Percentiles rank a stretch among this genome's conserved stretches.
Evolutionary conservation across 108 stramenopile species (phyloP).

Genomic region (Cyclotella distinguenda): DNA sequence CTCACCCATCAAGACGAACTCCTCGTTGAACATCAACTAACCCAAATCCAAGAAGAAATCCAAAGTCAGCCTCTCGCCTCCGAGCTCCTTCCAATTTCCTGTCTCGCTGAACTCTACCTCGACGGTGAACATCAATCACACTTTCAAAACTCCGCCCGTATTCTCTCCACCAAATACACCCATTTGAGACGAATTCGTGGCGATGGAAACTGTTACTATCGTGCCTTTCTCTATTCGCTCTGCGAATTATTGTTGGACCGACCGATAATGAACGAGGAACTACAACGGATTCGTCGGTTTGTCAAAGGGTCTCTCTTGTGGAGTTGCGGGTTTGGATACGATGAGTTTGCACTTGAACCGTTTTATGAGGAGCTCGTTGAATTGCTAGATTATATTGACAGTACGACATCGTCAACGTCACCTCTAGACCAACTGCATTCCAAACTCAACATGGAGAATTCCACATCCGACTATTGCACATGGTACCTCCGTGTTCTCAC

Average conservation of each 20-base stretch:
- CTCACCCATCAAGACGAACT: no score
- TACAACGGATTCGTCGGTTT: constrained; percentile 17
- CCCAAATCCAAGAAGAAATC: constrained; percentile 68
- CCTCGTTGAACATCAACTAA: constrained; percentile 54
- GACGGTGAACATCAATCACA: constrained; percentile 21
- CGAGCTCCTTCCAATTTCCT: constrained; percentile 33
- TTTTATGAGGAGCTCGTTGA: constrained; percentile 76
- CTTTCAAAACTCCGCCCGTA: constrained; percentile 49
- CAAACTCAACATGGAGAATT: constrained; percentile 67
- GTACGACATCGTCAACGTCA: neutral
- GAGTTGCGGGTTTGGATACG: constrained; percentile 68
- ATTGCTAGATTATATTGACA: constrained; percentile 54
- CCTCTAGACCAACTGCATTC: constrained; percentile 22
- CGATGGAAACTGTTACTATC: constrained; percentile 96
- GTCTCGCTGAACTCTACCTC: neutral
- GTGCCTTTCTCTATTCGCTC: constrained; percentile 83
- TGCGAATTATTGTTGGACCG: constrained; percentile 60
- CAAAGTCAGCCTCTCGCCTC: constrained; percentile 72
- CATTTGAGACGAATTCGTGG: constrained; percentile 78
- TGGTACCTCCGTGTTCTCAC: constrained; percentile 84
- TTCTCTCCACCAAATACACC: constrained; percentile 54
- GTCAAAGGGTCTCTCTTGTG: constrained; percentile 26
- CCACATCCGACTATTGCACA: constrained; percentile 77
- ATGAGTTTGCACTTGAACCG: constrained; percentile 66
- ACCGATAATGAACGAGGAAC: constrained; percentile 11